These are phyloP conservation scores for Eucalyptus viminalis DNA, from an alignment of 345 rosid genomes.

Conservation along the genomic window DNA sequence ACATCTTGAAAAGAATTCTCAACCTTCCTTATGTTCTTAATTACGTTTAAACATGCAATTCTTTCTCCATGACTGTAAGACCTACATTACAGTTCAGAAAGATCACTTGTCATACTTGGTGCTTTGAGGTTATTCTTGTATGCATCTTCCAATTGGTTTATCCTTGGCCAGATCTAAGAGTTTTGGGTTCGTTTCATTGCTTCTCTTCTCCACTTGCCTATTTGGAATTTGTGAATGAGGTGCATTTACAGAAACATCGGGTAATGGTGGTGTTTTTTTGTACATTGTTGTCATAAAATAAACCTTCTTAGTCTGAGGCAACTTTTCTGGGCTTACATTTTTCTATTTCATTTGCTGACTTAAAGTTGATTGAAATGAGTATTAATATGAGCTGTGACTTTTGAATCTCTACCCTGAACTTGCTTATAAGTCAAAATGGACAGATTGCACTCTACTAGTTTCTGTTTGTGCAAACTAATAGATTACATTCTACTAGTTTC, in stretches of 20 bases:
- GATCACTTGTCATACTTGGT: background rate
- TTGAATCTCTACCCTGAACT: background rate
- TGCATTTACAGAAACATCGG: background rate
- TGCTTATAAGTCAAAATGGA: background rate
- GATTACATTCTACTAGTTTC: background rate
- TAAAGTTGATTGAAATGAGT: background rate
- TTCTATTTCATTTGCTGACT: background rate
- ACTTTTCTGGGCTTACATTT: background rate
- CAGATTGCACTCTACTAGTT: background rate
- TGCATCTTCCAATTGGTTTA: background rate
- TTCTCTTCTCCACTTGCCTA: background rate
- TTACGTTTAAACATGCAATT: background rate
- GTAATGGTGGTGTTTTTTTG: background rate
- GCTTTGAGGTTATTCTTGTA: background rate
- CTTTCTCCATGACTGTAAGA: background rate
- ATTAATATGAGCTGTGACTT: background rate
- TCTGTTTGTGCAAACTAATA: background rate
- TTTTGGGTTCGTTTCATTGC: background rate
- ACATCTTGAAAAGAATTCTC: background rate
- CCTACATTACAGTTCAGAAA: background rate
- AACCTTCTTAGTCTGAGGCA: background rate
- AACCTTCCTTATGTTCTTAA: background rate
- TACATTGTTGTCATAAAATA: background rate
- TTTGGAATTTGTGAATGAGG: background rate
- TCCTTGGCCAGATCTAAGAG: background rate